Evolutionary conservation across 208 protist genomes (phyloP), one percentile per base, ranked within the genome.

Genomic region (Acanthamoeba castellanii): DNA sequence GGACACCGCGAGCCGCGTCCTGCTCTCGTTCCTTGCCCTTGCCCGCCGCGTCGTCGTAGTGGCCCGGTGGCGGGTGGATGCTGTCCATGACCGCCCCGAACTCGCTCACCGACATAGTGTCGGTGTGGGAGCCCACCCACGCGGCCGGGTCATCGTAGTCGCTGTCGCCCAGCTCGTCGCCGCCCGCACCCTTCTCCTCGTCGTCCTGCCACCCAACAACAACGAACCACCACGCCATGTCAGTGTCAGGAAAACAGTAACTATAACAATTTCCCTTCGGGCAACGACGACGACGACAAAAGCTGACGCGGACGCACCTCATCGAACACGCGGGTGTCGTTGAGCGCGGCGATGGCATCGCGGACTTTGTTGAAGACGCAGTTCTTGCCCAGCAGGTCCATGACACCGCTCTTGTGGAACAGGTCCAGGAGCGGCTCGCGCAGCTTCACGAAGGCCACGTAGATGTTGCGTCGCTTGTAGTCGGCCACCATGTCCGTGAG

Each of bases 371-470:
- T 50, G 57, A 72, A 72, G 13, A 91, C 85, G 45, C 52, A 70
- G 57, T 84, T 14, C 7, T 37, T 37, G 42, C 47, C 76, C 76
- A 47, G 2, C 9, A 37, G 20, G 11, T 84, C 76, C 37, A 84
- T 84, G 34, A 90, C 68, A 14, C 84, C 84, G 8, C 52, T n/a
- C 3, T 3, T 16, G 6, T 68, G 1, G 84, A 90, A 90, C 16
- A 4, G 66, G 42, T 72, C 2, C 59, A 68, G 66, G 5, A 90
- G 32, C 32, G 50, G 7, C 52, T 11, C 20, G 14, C 84, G 84
- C 47, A 90, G 84, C 59, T 90, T 90, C 52, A 90, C 84, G 52
- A 90, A 90, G 84, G 52, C 66, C 55, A 90, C 84, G 52, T 37
- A 37, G 32, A 90, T 32, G 84, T 47, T 37, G 25, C 84, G 50